phyloP scores from a whole-genome alignment of 2,329 filamentous ascomycete species.

The Penicillium crustosum region DNA sequence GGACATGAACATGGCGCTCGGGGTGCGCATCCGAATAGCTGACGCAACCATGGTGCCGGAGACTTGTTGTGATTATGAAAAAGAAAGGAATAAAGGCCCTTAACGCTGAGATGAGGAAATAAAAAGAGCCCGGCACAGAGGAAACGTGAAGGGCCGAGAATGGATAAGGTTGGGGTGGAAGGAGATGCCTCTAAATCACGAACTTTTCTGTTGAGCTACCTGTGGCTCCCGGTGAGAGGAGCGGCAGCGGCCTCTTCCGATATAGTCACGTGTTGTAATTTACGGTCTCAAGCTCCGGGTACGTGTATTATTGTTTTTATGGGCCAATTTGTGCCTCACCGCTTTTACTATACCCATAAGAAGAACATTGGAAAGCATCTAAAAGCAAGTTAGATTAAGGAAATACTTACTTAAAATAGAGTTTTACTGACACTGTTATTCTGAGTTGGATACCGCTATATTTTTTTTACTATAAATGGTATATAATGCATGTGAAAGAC shows the following conservation, averaged over 20 bases:
- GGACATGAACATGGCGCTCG: slow-evolving; percentile 45
- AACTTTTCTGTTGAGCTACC: slow-evolving; percentile 45
- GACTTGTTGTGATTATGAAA: slow-evolving; percentile 29
- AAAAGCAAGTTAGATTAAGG: not conserved
- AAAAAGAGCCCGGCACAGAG: slow-evolving; percentile 20
- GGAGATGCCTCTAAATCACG: slow-evolving; percentile 31
- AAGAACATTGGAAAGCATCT: not conserved
- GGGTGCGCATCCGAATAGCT: slow-evolving; percentile 47
- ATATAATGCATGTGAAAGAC: not conserved
- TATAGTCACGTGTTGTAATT: slow-evolving; percentile 23
- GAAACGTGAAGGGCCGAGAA: slow-evolving; percentile 26
- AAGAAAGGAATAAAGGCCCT: slow-evolving; percentile 24
- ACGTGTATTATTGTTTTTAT: not conserved
- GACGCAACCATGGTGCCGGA: slow-evolving; percentile 55
- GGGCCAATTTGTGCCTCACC: not conserved
- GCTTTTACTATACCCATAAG: not conserved
- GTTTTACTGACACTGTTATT: accelerated
- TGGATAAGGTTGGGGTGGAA: slow-evolving; percentile 32
- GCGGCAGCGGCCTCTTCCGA: slow-evolving; percentile 31
- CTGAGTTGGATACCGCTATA: not conserved
- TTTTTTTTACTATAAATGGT: no score
- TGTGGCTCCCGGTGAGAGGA: slow-evolving; percentile 34
- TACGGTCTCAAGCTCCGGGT: not conserved
- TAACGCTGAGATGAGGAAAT: slow-evolving; percentile 21
- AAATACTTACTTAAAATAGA: not conserved